A percentile compares a stretch with the other conserved stretches of the same genome.
Conservation (phyloP, 495 filamentous ascomycete genomes). For the Xylaria nigripes region DNA sequence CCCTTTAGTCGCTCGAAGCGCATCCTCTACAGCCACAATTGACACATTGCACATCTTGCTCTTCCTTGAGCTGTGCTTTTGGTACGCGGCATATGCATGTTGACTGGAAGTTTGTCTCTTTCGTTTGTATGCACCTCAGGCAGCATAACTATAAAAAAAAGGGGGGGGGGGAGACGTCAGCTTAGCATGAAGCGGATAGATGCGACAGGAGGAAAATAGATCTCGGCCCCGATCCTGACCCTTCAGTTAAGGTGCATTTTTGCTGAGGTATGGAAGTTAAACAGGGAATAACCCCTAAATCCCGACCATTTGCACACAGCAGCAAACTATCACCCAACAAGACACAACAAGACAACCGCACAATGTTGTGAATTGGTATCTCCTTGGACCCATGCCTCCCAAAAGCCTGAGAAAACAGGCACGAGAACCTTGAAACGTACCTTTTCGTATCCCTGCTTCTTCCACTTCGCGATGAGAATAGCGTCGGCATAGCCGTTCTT, state of each 20-base stretch:
- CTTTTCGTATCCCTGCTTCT: conserved; percentile 99
- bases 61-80: conserved; percentile 82
- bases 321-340: neutral
- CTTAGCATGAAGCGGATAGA: neutral
- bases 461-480: conserved; percentile 97
- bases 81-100: conserved; percentile 98
- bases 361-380: neutral
- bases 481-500: conserved; percentile 96
- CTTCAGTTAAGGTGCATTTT: neutral
- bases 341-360: neutral
- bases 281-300: too few species aligned
- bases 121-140: conserved; percentile 92
- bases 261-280: too few species aligned
- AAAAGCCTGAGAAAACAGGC: neutral
- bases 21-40: conserved; percentile 92
- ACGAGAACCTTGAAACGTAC: conserved; percentile 37
- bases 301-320: too few species aligned
- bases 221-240: neutral
- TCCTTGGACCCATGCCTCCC: neutral
- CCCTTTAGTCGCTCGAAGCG: conserved; percentile 64
- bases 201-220: neutral
- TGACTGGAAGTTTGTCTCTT: conserved; percentile 96
- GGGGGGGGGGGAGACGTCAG: conserved; percentile 9
- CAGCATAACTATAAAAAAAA: conserved; percentile 64
- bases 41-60: conserved; percentile 87